Evolutionary conservation across 2,329 filamentous ascomycete species (phyloP), one percentile per base, ranked within the genome.

Genomic region (Phaeosphaeria sp.): DNA sequence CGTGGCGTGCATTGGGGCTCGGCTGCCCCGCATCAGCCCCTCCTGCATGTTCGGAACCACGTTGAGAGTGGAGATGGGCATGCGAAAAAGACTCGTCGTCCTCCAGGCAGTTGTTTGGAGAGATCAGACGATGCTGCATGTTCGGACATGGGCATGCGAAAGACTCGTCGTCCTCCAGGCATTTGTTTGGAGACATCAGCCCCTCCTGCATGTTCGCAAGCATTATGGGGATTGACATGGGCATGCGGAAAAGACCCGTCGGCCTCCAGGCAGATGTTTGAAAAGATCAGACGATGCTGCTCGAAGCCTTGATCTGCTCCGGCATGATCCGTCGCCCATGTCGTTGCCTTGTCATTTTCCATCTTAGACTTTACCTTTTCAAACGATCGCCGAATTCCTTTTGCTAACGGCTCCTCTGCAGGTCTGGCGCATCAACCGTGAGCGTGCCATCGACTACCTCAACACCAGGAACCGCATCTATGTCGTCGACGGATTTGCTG

Each of bases 371-470:
- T 6, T 30, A 30, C 11, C 25, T 11, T 55, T 49, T 66, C 60
- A 62, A 63, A 72, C 76, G 25, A 30, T 30, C 25, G 25, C 5
- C 25, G 6, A 68, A 17, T 44, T 49, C 49, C 18, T n/a, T 36
- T 44, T 54, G 21, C 59, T 64, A 45, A 66, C 57, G 3, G 21
- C 22, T 11, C 40, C n/a, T n/a, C n/a, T 8, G 17, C 57, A 99
- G 95, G 94, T 98, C 79, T 99, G 95, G 95, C 92, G 93, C 76
- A 99, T 99, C 84, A 99, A 99, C 89, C 90, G 95, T 73, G 95
- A 99, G 81, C 93, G 95, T 84, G 95, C 95, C 61, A 88, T 99
- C 79, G 95, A 99, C 84, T 99, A 99, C 84, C 89, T 99, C 73
- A 99, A 99, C 88, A 99, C 95, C 66, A 88, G 95, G 74, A 97